Percentiles rank a stretch among this genome's conserved stretches.
These are phyloP conservation scores for Beta vulgaris DNA, from an alignment of 148 eudicot genomes.

Conservation along the genomic window DNA sequence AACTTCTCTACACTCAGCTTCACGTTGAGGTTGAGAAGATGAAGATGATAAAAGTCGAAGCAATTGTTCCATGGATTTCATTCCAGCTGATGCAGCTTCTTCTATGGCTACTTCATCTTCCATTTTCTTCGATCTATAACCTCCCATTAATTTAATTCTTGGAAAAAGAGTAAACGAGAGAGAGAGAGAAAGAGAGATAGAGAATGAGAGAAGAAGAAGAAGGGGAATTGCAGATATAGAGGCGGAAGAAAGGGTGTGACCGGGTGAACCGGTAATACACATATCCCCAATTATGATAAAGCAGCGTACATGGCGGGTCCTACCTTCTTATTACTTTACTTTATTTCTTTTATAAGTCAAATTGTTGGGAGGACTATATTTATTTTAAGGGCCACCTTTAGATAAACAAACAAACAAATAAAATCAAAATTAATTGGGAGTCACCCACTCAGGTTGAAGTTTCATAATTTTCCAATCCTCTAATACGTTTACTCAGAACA, in stretches of 20 bases:
- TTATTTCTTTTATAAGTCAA: not conserved
- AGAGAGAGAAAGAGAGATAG: not conserved
- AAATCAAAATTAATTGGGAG: too few relatives aligned
- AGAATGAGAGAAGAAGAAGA: not conserved
- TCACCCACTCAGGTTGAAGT: too few relatives aligned
- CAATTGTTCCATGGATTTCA: constrained; percentile 49
- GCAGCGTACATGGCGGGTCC: not conserved
- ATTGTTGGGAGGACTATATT: not conserved
- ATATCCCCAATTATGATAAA: too few relatives aligned
- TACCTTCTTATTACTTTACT: not conserved
- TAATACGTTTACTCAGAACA: not conserved
- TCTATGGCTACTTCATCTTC: constrained; percentile 29
- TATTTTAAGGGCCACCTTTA: not conserved
- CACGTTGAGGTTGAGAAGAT: constrained; percentile 8
- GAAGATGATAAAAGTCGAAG: constrained; percentile 31
- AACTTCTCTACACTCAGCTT: constrained; percentile 34
- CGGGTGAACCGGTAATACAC: constrained; percentile 24
- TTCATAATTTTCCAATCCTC: not conserved
- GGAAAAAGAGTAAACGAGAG: too few relatives aligned
- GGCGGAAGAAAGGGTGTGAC: constrained; percentile 16
- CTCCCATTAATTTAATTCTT: too few relatives aligned
- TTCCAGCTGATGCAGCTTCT: constrained; percentile 43
- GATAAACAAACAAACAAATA: too few relatives aligned
- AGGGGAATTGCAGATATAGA: constrained; percentile 17
- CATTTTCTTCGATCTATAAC: constrained; percentile 15